Evolutionary conservation across 31 red algal genomes (phyloP), one percentile per base, ranked within the genome.

Genomic region (Pterothamnion heteromorphum): DNA sequence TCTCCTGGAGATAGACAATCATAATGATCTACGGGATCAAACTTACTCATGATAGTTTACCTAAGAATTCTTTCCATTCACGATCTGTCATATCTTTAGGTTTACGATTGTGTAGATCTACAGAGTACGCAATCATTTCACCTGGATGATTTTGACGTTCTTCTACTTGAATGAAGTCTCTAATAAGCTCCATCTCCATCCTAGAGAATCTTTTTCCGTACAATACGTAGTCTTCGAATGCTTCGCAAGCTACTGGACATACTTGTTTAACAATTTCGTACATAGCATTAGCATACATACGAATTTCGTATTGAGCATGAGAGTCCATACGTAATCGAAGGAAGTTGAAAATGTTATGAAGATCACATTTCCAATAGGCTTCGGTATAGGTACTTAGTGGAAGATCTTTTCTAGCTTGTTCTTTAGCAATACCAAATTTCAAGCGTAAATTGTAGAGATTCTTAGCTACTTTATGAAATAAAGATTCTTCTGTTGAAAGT

Each of bases 261-360:
- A 32, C 27, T 32, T 26, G 23, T 38, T 86, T 86, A 26, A 39
- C 87, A 23, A 89, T 89, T 35, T 89, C 43, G 44, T 24, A 27
- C 43, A 89, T 89, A n/a, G 44, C 87, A 35, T 71, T 35, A 72
- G 87, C 87, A 35, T 89, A 89, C 21, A 71, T 24, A 24, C 87
- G 33, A 30, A 89, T 71, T 35, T 89, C 87, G 26, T 27, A 71
- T 44, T 89, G 87, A 27, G 87, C 87, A 44, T 89, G 87, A 57
- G n/a, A n/a, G 87, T 89, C 37, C 37, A 35, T 35, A 35, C 87
- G 87, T 24, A 89, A 35, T 27, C 37, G 33, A n/a, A 89, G 44
- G 22, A 89, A 58, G 87, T 89, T 27, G 22, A 89, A 27, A 24
- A 89, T 27, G 87, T 89, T 89, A 44, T 89, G 87, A 27, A 89